Evolutionary conservation across 2,329 filamentous ascomycete genomes (phyloP), one percentile per base, ranked within the genome.

Genomic region (Aspergillus novofumigatus): DNA sequence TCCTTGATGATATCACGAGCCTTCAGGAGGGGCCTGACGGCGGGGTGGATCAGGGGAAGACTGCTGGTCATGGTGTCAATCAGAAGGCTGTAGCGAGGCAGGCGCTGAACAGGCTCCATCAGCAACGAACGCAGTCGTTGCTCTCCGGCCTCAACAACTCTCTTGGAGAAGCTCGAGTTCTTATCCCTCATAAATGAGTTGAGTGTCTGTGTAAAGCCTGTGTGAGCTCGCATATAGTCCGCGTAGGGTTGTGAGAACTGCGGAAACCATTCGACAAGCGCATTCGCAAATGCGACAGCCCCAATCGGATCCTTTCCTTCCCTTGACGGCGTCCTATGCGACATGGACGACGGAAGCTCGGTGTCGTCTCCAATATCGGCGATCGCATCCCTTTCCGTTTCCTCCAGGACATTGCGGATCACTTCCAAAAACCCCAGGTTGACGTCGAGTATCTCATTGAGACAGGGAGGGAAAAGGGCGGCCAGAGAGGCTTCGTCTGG

Each of bases 31-130:
- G 83, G 82, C 63, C 89, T 88, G 53, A 96, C 81, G 0, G 92
- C 92, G 2, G 92, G 90, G 70, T 97, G 92, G 8, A 89, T 86
- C 52, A 92, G 85, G 4, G 93, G 92, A 20, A 97, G 82, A 59
- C 89, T 92, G 63, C 88, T 86, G 50, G 94, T 85, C 69, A 99
- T 97, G 68, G 95, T 92, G 76, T 99, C 94, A 66, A 99, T 97
- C 69, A 97, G 88, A 38, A 99, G 80, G 68, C 91, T 97, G 76
- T 99, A 99, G 26, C 94, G 88, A 26, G 94, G 94, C 53, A 99
- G 82, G 53, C 94, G 84, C 73, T 99, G 94, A 0, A 99, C 92
- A 2, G 94, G 94, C 74, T 99, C 94, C 71, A 99, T 99, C 54
- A 99, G 83, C 61, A 94, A 84, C 3, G 94, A 97, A 51, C 91